Conservation (phyloP, 2,329 filamentous ascomycete genomes). For the Ceratocystis lukuohia region DNA sequence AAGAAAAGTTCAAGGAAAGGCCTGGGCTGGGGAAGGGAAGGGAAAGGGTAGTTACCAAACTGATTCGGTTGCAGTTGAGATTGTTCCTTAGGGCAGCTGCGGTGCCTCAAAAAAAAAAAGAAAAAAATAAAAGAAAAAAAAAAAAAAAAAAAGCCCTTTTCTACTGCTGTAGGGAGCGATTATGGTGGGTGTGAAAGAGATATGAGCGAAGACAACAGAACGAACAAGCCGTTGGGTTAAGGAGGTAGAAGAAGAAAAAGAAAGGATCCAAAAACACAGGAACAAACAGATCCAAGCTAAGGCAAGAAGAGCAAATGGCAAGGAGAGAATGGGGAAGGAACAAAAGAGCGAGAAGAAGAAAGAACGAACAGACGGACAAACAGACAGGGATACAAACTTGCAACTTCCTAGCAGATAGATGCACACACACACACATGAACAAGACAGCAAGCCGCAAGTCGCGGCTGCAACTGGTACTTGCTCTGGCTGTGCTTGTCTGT, state of each 20-base stretch:
- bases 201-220: neutral
- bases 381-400: neutral
- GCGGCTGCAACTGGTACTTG: too few species aligned
- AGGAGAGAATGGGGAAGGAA: neutral
- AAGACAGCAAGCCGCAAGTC: too few species aligned
- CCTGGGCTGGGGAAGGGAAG: too few species aligned
- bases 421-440: neutral
- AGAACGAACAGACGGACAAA: neutral
- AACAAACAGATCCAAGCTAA: neutral
- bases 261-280: slow-evolving; percentile 3
- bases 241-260: neutral
- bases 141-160: too few species aligned
- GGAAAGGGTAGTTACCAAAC: too few species aligned
- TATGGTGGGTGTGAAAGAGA: neutral
- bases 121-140: too few species aligned
- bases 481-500: too few species aligned
- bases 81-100: too few species aligned
- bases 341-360: slow-evolving; percentile 4
- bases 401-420: neutral
- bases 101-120: too few species aligned
- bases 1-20: too few species aligned
- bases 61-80: too few species aligned
- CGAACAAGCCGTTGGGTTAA: neutral
- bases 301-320: neutral
- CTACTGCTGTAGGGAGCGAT: too few species aligned